Evolutionary conservation across 140 eudicot species (phyloP), one percentile per base, ranked within the genome.

Genomic region (Anethum foeniculum): DNA sequence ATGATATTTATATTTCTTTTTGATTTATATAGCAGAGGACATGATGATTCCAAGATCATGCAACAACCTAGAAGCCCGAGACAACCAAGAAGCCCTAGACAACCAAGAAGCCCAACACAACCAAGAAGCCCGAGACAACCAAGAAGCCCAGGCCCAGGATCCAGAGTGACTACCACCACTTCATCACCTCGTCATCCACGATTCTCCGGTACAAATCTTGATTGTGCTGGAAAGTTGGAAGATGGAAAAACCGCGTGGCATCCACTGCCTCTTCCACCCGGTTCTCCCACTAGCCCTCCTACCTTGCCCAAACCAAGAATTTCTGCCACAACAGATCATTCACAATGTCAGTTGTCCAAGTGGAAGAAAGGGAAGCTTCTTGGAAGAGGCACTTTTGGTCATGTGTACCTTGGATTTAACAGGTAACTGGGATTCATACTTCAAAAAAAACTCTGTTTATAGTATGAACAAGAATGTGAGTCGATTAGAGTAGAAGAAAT

Each of bases 301-400:
- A 77, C 93, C 28, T 78, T 94, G 81, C 88, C 81, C 23, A 85
- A 76, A 71, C 86, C 89, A 77, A 94, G 91, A 83, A 88, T 88
- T 71, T 83, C 90, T 39, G 72, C 80, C 23, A 81, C 52, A 13
- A 21, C 46, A 5, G 97, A 90, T 23, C 82, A 79, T 80, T 60
- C 87, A 21, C 83, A 44, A 12, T 71, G 65, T 77, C 85, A 84
- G 48, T 49, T 84, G 68, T 80, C 97, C 12, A 94, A 87, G 77
- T 94, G 99, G 99, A 92, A 89, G 86, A 94, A 92, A 81, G 99
- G 99, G 81, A 88, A 81, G 86, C 92, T 94, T 82, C 90, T 94
- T 36, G 99, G 99, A 77, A 82, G 99, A 86, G 99, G 99, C 81
- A 90, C 96, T 30, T 94, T 94, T 89, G 99, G 99, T 47, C 99